These are phyloP conservation scores for Ricinus communis DNA, from an alignment of 345 rosid species.

Conservation along the genomic window DNA sequence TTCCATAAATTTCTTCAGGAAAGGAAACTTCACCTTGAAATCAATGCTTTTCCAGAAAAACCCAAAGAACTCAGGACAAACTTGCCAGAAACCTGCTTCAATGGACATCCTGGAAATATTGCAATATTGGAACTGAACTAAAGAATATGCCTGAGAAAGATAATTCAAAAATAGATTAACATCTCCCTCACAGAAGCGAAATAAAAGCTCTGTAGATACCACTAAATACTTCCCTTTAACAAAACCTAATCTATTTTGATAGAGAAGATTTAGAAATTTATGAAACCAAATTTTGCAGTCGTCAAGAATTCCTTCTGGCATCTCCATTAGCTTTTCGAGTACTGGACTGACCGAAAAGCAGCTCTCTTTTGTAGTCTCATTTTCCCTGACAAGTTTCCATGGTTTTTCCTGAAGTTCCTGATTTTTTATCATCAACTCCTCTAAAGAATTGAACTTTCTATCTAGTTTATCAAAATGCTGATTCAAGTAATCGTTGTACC, in stretches of 20 bases:
- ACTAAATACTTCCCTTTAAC: constrained; percentile 1
- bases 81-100: constrained; percentile 5
- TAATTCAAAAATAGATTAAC: not conserved
- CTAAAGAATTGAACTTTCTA: not conserved
- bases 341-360: not conserved
- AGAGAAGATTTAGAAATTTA: not conserved
- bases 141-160: not conserved
- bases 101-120: not conserved
- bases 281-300: not conserved
- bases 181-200: not conserved
- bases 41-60: not conserved
- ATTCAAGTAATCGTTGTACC: not conserved
- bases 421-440: too few species aligned
- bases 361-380: not conserved
- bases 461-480: not conserved
- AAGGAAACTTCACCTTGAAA: not conserved
- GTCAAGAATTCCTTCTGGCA: constrained; percentile 11
- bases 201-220: not conserved
- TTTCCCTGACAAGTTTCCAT: not conserved
- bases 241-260: not conserved
- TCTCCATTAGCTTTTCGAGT: not conserved
- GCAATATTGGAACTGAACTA: not conserved
- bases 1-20: not conserved
- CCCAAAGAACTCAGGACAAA: not conserved
- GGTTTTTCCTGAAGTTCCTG: not conserved